Conservation (phyloP, 441 rosid genomes). For the Brassica hybrid region DNA sequence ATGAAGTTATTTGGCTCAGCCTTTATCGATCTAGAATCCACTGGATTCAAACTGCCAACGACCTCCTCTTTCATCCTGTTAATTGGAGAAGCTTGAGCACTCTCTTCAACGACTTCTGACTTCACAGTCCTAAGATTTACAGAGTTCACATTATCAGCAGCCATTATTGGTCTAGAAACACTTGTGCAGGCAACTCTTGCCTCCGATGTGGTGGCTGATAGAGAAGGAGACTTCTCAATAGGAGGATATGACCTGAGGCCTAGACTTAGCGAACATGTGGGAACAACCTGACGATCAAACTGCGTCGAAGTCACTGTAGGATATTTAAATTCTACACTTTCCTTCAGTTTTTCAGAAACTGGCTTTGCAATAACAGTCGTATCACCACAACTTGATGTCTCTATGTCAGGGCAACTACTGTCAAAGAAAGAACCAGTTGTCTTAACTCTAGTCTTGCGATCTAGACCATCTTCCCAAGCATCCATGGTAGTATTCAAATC, state of each 20-base stretch:
- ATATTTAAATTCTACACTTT: slow-evolving; percentile 36
- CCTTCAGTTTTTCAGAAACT: slow-evolving; percentile 39
- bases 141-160: slow-evolving; percentile 40
- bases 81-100: slow-evolving; percentile 34
- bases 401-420: slow-evolving; percentile 38
- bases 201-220: slow-evolving; percentile 36
- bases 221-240: slow-evolving; percentile 46
- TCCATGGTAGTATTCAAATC: slow-evolving; percentile 92
- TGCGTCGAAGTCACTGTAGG: slow-evolving; percentile 33
- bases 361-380: slow-evolving; percentile 31
- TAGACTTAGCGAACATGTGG: slow-evolving; percentile 62
- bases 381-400: slow-evolving; percentile 42
- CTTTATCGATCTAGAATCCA: slow-evolving; percentile 52
- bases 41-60: slow-evolving; percentile 41
- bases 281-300: slow-evolving; percentile 34
- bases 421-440: slow-evolving; percentile 39
- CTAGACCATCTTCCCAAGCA: slow-evolving; percentile 66
- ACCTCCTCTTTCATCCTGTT: slow-evolving; percentile 56
- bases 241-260: slow-evolving; percentile 54
- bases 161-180: slow-evolving; percentile 26
- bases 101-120: slow-evolving; percentile 67
- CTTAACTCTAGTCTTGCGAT: slow-evolving; percentile 43
- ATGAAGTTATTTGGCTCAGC: slow-evolving; percentile 52
- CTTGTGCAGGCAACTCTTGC: slow-evolving; percentile 28
- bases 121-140: slow-evolving; percentile 52